These are phyloP conservation scores for Colletotrichum plurivorum DNA, from an alignment of 2,329 filamentous ascomycete genomes.

Conservation along the genomic window DNA sequence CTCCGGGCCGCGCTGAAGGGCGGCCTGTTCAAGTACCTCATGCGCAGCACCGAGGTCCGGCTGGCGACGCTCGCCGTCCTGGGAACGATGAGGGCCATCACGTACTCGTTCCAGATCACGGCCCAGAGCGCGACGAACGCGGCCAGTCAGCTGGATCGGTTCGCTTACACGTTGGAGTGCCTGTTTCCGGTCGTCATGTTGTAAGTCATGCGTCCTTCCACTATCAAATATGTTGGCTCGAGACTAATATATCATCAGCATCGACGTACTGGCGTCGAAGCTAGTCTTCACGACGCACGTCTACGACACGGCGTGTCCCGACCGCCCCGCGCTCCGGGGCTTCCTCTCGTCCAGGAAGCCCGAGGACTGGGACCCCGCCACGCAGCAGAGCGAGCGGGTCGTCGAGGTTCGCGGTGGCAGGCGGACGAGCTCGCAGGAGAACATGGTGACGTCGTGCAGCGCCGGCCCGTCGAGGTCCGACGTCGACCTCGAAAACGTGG, in stretches of 20 bases:
- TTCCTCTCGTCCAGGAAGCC: constrained; percentile 8
- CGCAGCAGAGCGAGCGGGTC: background rate
- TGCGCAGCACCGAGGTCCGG: constrained; percentile 57
- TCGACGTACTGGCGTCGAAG: constrained; percentile 53
- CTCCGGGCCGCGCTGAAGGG: constrained; percentile 47
- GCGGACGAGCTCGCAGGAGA: background rate
- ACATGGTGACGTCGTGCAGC: background rate
- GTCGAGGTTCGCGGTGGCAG: constrained; percentile 14
- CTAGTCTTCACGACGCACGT: constrained; percentile 43
- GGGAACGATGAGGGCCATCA: constrained; percentile 56
- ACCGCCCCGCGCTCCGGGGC: background rate
- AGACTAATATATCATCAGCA: constrained; percentile 37
- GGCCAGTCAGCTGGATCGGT: constrained; percentile 56
- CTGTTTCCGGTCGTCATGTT: constrained; percentile 58
- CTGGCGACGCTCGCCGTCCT: constrained; percentile 55
- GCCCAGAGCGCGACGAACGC: constrained; percentile 53
- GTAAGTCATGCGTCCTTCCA: constrained; percentile 44
- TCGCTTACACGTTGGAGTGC: constrained; percentile 58
- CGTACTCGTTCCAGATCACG: constrained; percentile 56
- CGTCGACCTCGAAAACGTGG: background rate
- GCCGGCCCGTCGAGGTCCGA: background rate
- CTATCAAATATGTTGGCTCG: background rate
- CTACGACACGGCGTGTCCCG: background rate
- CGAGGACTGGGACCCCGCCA: background rate
- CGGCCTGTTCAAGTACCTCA: constrained; percentile 55